Evolutionary conservation across 441 rosid genomes (phyloP).

Genomic region (Populus hybrid): DNA sequence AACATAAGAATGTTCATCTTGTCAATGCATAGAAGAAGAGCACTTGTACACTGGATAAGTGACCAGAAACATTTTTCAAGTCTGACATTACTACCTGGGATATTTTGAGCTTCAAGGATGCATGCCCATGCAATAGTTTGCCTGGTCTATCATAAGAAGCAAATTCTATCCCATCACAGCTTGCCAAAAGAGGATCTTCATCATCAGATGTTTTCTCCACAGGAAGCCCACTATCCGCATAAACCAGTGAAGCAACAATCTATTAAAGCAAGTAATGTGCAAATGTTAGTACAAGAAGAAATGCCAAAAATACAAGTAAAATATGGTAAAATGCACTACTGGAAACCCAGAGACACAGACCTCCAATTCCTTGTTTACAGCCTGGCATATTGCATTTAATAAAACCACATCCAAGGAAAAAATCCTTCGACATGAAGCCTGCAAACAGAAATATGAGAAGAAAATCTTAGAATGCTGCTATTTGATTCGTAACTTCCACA

Average conservation of each 20-base stretch:
- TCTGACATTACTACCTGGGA: constrained; percentile 51
- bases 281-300: constrained; percentile 8
- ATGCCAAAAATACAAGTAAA: constrained; percentile 12
- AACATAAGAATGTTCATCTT: not conserved
- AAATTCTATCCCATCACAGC: constrained; percentile 67
- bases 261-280: constrained; percentile 19
- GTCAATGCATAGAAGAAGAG: not conserved
- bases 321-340: not conserved
- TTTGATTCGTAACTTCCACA: not conserved
- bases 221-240: constrained; percentile 52
- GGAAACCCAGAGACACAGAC: constrained; percentile 29
- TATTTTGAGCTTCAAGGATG: constrained; percentile 73
- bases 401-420: constrained; percentile 68
- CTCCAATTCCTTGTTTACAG: constrained; percentile 57
- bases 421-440: constrained; percentile 72
- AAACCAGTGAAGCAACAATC: constrained; percentile 65
- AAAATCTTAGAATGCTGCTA: not conserved
- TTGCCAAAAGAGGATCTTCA: constrained; percentile 65
- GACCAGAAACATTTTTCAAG: constrained; percentile 9
- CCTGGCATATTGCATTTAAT: constrained; percentile 50
- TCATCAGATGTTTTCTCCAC: constrained; percentile 62
- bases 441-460: constrained; percentile 23
- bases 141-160: constrained; percentile 52
- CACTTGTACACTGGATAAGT: not conserved
- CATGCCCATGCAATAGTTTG: constrained; percentile 58